Evolutionary conservation across 768 basidiomycete genomes (phyloP).

Genomic region (Boletus pseudopeckii): DNA sequence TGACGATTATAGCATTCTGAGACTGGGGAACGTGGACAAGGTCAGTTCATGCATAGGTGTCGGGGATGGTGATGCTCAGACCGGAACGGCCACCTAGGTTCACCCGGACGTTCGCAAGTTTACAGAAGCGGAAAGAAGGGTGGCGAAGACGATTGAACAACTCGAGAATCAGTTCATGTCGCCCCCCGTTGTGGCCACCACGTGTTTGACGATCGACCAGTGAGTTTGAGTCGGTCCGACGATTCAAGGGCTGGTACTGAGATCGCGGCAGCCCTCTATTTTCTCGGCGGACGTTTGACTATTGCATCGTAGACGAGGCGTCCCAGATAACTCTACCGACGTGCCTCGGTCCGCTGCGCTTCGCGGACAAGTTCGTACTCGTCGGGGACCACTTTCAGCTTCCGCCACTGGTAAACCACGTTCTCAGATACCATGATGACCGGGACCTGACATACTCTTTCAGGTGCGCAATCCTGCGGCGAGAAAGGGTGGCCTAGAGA

Average conservation of each 20-base stretch:
- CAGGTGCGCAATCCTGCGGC: constrained; percentile 82
- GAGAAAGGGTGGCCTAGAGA: constrained; percentile 80
- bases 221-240: constrained; percentile 38
- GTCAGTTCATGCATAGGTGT: constrained; percentile 36
- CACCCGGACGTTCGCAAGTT: constrained; percentile 76
- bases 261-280: constrained; percentile 66
- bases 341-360: constrained; percentile 88
- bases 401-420: constrained; percentile 73
- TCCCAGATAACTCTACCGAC: constrained; percentile 97
- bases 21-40: constrained; percentile 92
- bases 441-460: neutral
- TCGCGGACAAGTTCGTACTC: constrained; percentile 86
- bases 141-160: constrained; percentile 71
- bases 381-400: constrained; percentile 98
- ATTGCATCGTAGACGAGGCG: constrained; percentile 97
- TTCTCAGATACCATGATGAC: neutral
- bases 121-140: constrained; percentile 55
- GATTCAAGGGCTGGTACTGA: constrained; percentile 3
- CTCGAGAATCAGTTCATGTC: constrained; percentile 79
- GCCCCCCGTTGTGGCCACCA: constrained; percentile 94
- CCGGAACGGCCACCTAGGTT: constrained; percentile 46
- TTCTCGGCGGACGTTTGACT: constrained; percentile 81
- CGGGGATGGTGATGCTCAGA: neutral
- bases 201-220: constrained; percentile 93
- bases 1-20: constrained; percentile 69